phyloP scores from a whole-genome alignment of 2,329 filamentous ascomycete genomes.

The Sarocladiaceae sp. region DNA sequence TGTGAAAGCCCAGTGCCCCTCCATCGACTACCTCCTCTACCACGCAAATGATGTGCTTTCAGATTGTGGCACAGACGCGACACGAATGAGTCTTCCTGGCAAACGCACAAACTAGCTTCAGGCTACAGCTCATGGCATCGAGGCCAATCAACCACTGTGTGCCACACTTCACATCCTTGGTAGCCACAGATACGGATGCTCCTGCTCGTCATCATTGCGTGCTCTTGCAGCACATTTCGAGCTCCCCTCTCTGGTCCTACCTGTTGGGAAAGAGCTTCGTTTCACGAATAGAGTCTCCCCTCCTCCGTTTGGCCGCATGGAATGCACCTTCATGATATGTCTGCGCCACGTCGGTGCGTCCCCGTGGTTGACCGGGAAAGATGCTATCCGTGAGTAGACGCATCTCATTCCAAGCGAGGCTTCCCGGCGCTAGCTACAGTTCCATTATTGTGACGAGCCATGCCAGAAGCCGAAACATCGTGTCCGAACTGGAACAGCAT shows the following conservation, averaged over 20 bases:
- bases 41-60: not conserved
- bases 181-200: no score
- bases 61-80: no score
- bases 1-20: conserved; percentile 15
- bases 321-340: not conserved
- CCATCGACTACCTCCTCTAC: not conserved
- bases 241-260: not conserved
- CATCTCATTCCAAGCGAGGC: no score
- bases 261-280: no score
- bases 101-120: not conserved
- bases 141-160: not conserved
- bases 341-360: not conserved
- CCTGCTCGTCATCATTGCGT: conserved; percentile 2
- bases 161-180: not conserved
- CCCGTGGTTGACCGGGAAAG: no score
- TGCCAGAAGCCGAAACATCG: not conserved
- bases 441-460: no score
- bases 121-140: not conserved
- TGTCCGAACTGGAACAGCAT: no score
- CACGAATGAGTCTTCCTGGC: no score
- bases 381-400: no score
- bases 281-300: no score
- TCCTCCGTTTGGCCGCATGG: no score
- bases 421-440: no score
- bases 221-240: not conserved